Evolutionary conservation across 2,329 filamentous ascomycete genomes (phyloP), one percentile per base, ranked within the genome.

Genomic region (Xenosphaeropsis pyriputrescens): DNA sequence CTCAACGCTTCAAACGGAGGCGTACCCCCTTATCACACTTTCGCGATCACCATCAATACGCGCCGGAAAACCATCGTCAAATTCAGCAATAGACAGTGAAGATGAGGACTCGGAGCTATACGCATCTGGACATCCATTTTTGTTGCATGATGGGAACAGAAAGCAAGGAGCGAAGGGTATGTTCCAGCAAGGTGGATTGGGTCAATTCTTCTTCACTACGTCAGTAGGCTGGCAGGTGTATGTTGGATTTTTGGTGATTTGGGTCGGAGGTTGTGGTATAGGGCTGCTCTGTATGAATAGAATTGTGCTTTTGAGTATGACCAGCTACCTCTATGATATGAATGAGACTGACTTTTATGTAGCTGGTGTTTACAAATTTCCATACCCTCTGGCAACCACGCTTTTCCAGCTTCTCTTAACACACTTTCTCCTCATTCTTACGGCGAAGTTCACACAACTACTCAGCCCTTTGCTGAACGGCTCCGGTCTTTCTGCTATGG

Each of bases 371-470:
- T 66, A 56, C 47, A 68, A 64, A 45, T 70, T 72, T 42, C 63
- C 63, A 1, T 71, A 68, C 42, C 68, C 68, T 12, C 52, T 71
- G 19, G 63, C 65, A 7, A 58, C 62, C 36, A 68, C 67, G 0
- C 61, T 67, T 18, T 48, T 68, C 14, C 63, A 72, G 45, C 58
- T 72, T 30, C 47, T 65, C 34, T 59, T 68, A 37, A 64, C 65
- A 3, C 67, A 71, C 42, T 42, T 62, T 5, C 59, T 66, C 29
- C 56, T 72, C 34, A 43, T 67, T 4, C 55, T 60, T 38, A 60
- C 60, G 22, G 62, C 67, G 14, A 63, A 59, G 38, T 54, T 71
- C 17, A 67, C 66, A 2, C 55, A 67, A 42, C 58, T 57, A 32
- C 53, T 67, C 15, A 57, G 56, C 18, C 53, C 53, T 1, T 59